phyloP scores from a whole-genome alignment of 176 grass and related monocot genomes.

The Musa troglodytarum region DNA sequence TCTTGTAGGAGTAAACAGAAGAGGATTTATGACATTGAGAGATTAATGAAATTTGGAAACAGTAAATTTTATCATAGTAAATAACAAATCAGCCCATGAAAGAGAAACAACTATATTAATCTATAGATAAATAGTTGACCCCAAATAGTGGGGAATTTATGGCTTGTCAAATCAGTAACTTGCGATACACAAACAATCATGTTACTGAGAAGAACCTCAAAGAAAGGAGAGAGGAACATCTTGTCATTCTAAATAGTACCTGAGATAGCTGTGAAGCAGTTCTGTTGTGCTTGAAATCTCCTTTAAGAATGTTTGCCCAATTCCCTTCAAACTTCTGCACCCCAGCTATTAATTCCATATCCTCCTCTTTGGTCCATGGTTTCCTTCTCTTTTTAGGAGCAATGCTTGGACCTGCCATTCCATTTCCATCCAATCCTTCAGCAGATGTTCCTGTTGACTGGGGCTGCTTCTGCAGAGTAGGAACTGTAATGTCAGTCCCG shows the following conservation, averaged over 20 bases:
- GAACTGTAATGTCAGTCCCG: constrained; percentile 27
- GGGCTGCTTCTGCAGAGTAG: constrained; percentile 36
- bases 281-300: constrained; percentile 62
- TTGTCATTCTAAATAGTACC: constrained; percentile 28
- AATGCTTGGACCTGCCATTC: constrained; percentile 1
- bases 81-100: not conserved
- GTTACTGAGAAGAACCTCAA: not conserved
- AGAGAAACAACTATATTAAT: too few relatives aligned
- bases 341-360: constrained; percentile 50
- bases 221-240: not conserved
- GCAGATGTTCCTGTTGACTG: constrained; percentile 32
- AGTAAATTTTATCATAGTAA: not conserved
- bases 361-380: constrained; percentile 93
- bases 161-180: not conserved
- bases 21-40: not conserved
- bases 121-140: not conserved
- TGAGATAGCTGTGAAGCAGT: constrained; percentile 56
- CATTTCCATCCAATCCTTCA: constrained; percentile 51
- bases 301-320: constrained; percentile 60
- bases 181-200: not conserved
- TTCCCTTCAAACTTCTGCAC: constrained; percentile 83
- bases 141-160: too few relatives aligned
- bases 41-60: not conserved
- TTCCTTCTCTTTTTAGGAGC: constrained; percentile 68
- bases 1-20: not conserved